A percentile compares a stretch with the other conserved stretches of the same genome.
Evolutionary conservation across 495 filamentous ascomycete species (phyloP).

Genomic region (Annulohypoxylon moriforme): DNA sequence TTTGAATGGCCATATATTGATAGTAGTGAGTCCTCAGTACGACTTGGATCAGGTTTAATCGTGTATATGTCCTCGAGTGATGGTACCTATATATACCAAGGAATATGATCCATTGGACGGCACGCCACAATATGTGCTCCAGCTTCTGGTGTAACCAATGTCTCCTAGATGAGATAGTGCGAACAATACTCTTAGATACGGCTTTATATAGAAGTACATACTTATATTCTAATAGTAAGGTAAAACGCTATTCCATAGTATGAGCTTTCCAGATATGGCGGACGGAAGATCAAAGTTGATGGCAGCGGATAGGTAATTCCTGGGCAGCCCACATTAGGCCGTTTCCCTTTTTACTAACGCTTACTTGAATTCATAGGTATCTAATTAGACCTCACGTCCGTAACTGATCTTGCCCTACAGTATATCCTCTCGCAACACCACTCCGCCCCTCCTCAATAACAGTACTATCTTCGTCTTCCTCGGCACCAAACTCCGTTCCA

Average conservation of each 20-base stretch:
- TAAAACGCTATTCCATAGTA: no score
- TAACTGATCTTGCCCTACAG: constrained; percentile 68
- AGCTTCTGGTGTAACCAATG: background rate
- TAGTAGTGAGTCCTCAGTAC: no score
- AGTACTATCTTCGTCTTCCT: constrained; percentile 67
- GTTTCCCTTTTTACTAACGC: background rate
- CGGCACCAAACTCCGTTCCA: constrained; percentile 77
- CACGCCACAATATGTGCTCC: no score
- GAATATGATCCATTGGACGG: no score
- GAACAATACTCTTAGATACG: background rate
- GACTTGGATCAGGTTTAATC: no score
- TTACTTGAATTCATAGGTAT: background rate
- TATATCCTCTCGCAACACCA: constrained; percentile 92
- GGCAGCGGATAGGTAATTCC: background rate
- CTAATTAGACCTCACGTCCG: constrained; percentile 48
- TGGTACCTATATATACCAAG: no score
- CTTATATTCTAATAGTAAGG: background rate
- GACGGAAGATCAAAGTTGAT: no score
- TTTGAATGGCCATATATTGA: no score
- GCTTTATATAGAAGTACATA: background rate
- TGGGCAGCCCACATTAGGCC: background rate
- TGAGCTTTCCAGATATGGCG: no score
- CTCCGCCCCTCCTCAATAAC: constrained; percentile 83
- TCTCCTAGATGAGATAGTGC: background rate
- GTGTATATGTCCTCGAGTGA: no score